Evolutionary conservation across 2,329 filamentous ascomycete genomes (phyloP).

Genomic region (Xylariaceae sp.): DNA sequence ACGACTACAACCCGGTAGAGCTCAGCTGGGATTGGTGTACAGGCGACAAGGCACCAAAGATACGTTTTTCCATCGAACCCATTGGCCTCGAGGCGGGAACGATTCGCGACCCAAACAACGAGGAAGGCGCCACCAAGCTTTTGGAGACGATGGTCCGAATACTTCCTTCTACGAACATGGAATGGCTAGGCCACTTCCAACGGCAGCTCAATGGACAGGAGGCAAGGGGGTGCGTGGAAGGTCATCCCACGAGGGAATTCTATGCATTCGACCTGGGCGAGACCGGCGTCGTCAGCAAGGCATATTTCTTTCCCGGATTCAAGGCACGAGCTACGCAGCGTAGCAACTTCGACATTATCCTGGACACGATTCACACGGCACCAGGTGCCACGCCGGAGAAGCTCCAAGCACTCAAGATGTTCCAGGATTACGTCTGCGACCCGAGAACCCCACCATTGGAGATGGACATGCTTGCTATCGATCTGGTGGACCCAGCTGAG

Average conservation of each 20-base stretch:
- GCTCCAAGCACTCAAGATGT: conserved; percentile 7
- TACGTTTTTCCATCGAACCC: conserved; percentile 31
- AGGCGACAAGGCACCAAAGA: conserved; percentile 14
- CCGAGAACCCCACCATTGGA: conserved; percentile 4
- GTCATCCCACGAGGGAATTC: conserved; percentile 18
- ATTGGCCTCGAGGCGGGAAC: conserved; percentile 24
- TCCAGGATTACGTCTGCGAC: conserved; percentile 6
- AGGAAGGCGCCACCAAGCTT: conserved; percentile 7
- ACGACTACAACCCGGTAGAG: conserved; percentile 33
- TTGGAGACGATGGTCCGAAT: conserved; percentile 1
- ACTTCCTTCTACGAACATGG: conserved; percentile 13
- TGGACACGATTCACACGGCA: conserved; percentile 14
- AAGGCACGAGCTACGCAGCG: conserved; percentile 8
- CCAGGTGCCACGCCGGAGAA: conserved; percentile 7
- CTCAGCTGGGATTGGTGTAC: conserved; percentile 33
- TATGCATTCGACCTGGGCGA: conserved; percentile 23
- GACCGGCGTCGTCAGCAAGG: conserved; percentile 12
- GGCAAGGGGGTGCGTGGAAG: conserved; percentile 3
- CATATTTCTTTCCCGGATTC: conserved; percentile 23
- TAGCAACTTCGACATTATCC: conserved; percentile 11
- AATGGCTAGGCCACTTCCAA: conserved; percentile 14
- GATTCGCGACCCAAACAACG: conserved; percentile 20
- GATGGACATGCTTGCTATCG: conserved; percentile 29
- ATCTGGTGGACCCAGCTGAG: conserved; percentile 20
- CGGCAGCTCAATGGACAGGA: conserved; percentile 4